These are phyloP conservation scores for Didymella segeticola DNA, from an alignment of 2,329 filamentous ascomycete genomes.

Conservation along the genomic window DNA sequence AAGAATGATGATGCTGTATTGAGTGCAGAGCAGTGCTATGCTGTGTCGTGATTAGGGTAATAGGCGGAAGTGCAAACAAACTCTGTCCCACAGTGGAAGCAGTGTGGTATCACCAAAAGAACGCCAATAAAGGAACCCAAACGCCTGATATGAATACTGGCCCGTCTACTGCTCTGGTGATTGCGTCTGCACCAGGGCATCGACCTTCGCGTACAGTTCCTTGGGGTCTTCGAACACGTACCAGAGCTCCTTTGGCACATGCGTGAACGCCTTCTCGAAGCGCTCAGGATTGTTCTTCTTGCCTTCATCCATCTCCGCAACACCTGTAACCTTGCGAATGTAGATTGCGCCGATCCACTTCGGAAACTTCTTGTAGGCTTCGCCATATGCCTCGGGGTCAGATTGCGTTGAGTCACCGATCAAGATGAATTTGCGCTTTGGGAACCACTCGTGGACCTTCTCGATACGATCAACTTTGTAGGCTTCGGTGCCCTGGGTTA, in stretches of 20 bases:
- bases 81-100: neutral
- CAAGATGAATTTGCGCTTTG: constrained; percentile 77
- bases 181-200: constrained; percentile 30
- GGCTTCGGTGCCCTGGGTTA: constrained; percentile 80
- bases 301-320: constrained; percentile 75
- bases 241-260: constrained; percentile 75
- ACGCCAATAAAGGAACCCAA: neutral
- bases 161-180: constrained; percentile 14
- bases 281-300: constrained; percentile 71
- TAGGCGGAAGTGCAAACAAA: neutral
- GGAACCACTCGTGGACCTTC: constrained; percentile 80
- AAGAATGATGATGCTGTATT: neutral
- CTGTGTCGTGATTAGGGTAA: neutral
- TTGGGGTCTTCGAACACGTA: constrained; percentile 79
- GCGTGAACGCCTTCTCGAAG: constrained; percentile 84
- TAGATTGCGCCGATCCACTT: constrained; percentile 84
- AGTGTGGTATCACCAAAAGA: neutral
- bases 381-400: constrained; percentile 88
- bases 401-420: constrained; percentile 92
- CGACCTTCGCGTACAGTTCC: constrained; percentile 61
- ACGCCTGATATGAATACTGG: neutral
- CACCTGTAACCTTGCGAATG: constrained; percentile 82
- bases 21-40: neutral
- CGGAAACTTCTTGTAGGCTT: constrained; percentile 72
- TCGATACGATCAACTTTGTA: constrained; percentile 86